phyloP scores from a whole-genome alignment of 768 basidiomycete species.

The Astraeus odoratus region DNA sequence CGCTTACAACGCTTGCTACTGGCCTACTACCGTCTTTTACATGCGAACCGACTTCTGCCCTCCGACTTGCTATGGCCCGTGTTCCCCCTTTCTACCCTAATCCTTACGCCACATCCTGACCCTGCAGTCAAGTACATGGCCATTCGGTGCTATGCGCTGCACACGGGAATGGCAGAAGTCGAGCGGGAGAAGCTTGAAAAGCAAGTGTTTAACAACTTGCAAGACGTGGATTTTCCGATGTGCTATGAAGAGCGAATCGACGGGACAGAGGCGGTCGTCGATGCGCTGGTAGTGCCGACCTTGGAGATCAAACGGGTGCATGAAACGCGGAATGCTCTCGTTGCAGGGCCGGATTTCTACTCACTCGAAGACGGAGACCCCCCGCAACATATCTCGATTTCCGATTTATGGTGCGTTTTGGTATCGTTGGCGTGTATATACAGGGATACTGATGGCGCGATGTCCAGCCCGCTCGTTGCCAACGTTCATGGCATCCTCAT shows the following conservation, averaged over 20 bases:
- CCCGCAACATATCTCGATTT: conserved; percentile 30
- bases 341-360: conserved; percentile 43
- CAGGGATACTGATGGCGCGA: conserved; percentile 2
- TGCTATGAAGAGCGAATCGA: conserved; percentile 45
- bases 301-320: conserved; percentile 59
- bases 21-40: conserved; percentile 75
- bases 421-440: background rate
- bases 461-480: conserved; percentile 45
- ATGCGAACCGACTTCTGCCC: conserved; percentile 67
- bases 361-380: conserved; percentile 29
- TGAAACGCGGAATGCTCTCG: conserved; percentile 41
- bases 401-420: conserved; percentile 49
- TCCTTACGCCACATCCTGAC: conserved; percentile 44
- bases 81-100: conserved; percentile 35
- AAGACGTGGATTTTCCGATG: conserved; percentile 56
- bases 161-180: conserved; percentile 71
- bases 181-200: conserved; percentile 64
- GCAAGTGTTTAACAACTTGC: conserved; percentile 51
- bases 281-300: conserved; percentile 80
- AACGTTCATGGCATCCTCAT: conserved; percentile 65
- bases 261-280: conserved; percentile 40
- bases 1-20: conserved; percentile 68
- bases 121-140: conserved; percentile 60
- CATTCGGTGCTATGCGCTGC: conserved; percentile 70
- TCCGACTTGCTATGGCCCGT: conserved; percentile 53